phyloP scores from a whole-genome alignment of 345 rosid genomes.

The Pseudoturritis turrita region DNA sequence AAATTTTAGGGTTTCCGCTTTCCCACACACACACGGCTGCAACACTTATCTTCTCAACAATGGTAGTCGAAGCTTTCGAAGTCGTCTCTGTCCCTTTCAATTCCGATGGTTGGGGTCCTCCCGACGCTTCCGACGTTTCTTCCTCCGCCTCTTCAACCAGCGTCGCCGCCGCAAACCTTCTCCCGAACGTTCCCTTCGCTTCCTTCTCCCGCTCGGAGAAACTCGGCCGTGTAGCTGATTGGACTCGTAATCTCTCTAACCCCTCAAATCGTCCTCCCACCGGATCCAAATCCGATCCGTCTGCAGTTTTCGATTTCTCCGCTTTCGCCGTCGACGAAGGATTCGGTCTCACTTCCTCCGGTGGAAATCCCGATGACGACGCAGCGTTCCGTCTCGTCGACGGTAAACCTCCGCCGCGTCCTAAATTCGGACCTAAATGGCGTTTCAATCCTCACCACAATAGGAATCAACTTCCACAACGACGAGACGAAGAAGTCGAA shows the following conservation, averaged over 20 bases:
- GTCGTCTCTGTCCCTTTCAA: conserved; percentile 77
- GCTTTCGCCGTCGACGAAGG: conserved; percentile 53
- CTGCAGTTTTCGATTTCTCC: conserved; percentile 66
- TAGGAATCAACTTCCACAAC: conserved; percentile 75
- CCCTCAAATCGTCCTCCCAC: conserved; percentile 29
- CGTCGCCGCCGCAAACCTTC: conserved; percentile 39
- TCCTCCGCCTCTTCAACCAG: conserved; percentile 40
- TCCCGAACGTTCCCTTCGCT: conserved; percentile 59
- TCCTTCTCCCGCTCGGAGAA: conserved; percentile 91
- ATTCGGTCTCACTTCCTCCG: conserved; percentile 36
- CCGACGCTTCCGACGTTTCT: conserved; percentile 20
- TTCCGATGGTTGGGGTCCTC: conserved; percentile 95
- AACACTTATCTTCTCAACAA: conserved; percentile 14
- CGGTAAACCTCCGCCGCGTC: conserved; percentile 76
- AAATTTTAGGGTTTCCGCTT: conserved; percentile 11
- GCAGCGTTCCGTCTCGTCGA: conserved; percentile 89
- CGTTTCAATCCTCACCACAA: conserved; percentile 60
- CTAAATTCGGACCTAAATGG: conserved; percentile 81
- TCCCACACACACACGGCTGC: not conserved
- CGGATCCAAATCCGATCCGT: conserved; percentile 25
- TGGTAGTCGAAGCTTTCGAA: conserved; percentile 48
- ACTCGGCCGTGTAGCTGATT: conserved; percentile 85
- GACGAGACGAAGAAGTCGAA: conserved; percentile 89
- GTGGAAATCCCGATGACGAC: conserved; percentile 52
- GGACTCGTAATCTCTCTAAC: conserved; percentile 54